Evolutionary conservation across 331 rosid species (phyloP).

Genomic region (Telfairia occidentalis): DNA sequence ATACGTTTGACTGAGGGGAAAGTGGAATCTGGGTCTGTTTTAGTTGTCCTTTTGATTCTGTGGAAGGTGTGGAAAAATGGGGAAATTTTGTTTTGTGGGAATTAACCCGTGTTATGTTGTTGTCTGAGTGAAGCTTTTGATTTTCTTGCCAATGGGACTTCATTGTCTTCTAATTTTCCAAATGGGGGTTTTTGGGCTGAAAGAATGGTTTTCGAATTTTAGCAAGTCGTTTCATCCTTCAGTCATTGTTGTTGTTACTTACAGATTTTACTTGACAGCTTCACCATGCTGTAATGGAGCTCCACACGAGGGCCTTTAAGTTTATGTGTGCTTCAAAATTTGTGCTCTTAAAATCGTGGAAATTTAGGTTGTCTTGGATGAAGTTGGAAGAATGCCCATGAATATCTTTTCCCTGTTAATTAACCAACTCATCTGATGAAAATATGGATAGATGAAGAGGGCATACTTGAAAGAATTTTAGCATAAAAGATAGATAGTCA

Average conservation of each 20-base stretch:
- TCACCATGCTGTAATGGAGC: constrained; percentile 17
- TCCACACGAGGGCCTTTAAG: constrained; percentile 17
- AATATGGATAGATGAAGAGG: background rate
- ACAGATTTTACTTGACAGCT: constrained; percentile 22
- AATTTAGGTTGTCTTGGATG: constrained; percentile 16
- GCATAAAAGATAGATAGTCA: constrained; percentile 24
- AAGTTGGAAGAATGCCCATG: constrained; percentile 15
- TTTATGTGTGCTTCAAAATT: constrained; percentile 11
- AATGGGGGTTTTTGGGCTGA: background rate
- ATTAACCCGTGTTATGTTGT: background rate
- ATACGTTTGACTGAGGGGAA: background rate
- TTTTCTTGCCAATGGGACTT: background rate
- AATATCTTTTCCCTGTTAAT: background rate
- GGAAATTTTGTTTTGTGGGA: background rate
- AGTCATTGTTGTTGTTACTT: constrained; percentile 12
- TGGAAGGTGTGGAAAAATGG: background rate
- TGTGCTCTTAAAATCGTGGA: constrained; percentile 15
- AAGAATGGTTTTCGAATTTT: constrained; percentile 7
- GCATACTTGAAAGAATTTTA: constrained; percentile 29
- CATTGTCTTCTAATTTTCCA: background rate
- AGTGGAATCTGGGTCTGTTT: constrained; percentile 1
- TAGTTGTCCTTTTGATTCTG: constrained; percentile 10
- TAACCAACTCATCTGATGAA: background rate
- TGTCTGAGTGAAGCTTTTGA: background rate
- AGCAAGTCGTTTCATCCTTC: background rate